Evolutionary conservation across 1,284 basidiomycete genomes (phyloP), one percentile per base, ranked within the genome.

Genomic region (Wolfiporia cocos): DNA sequence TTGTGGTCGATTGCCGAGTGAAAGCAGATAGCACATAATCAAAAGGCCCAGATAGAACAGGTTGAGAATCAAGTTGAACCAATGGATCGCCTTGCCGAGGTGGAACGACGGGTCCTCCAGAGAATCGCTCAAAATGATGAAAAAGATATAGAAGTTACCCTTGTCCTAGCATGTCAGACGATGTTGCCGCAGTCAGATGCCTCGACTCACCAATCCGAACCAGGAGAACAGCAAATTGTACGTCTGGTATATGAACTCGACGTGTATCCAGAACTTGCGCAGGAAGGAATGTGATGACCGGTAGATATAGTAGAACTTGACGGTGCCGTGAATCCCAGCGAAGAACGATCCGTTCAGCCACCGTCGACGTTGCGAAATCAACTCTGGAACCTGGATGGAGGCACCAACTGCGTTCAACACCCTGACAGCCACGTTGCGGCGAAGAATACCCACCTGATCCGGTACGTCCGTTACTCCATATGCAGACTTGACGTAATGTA

Each of bases 261-360:
- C 70, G 53, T 98, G 94, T 42, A 99, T 87, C 83, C 90, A 94
- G 59, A 91, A 78, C 66, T 97, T 94, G 55, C 94, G 77, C 30
- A 86, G 45, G 57, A 95, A 75, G 0, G 76, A 68, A 63, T 98
- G 95, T 22, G 84, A 85, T 11, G 87, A 92, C 24, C 92, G 79
- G 65, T 96, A 96, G 41, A 97, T 79, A 57, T 95, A 93, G 54
- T 89, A 81, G 63, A 97, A 96, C 61, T 96, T 90, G 47, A 93
- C 73, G 2, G 84, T 86, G 44, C 84, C 85, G 66, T 97, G 91
- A 30, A 94, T 80, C 0, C 90, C 91, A 2, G 94, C 95, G 59
- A 95, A 95, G 76, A 98, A 97, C 5, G 91, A 94, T 4, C 95
- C 95, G 59, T 98, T 99, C 30, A 98, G 74, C 95, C 95, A 96